Percentiles rank a stretch among this genome's conserved stretches.
Evolutionary conservation across 2,329 filamentous ascomycete species (phyloP).

Genomic region (Fusarium metavorans): DNA sequence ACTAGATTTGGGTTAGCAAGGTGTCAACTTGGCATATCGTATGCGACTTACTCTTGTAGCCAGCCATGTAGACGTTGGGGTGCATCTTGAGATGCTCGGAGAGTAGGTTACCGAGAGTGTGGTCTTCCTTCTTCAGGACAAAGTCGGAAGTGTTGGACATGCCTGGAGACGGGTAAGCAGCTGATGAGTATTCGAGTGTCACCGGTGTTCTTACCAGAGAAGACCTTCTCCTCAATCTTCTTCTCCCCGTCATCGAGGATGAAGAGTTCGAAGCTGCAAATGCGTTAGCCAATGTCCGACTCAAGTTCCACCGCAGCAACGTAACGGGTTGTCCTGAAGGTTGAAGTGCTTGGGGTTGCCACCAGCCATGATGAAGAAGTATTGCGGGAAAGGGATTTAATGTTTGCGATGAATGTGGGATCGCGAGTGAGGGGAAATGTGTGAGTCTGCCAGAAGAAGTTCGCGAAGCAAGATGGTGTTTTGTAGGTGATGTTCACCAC

Average conservation of each 20-base stretch:
- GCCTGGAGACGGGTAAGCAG: constrained; percentile 57
- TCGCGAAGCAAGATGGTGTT: neutral
- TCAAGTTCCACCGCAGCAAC: constrained; percentile 29
- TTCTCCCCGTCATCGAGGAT: constrained; percentile 88
- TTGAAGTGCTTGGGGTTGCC: constrained; percentile 57
- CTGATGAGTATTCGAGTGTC: neutral
- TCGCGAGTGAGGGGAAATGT: neutral
- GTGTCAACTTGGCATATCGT: no score
- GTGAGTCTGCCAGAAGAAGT: neutral
- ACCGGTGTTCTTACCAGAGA: constrained; percentile 78
- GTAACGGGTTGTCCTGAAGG: constrained; percentile 51
- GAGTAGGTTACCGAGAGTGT: constrained; percentile 93
- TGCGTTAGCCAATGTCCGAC: constrained; percentile 36
- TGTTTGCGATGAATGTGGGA: neutral
- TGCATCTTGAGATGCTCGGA: constrained; percentile 87
- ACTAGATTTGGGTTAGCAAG: constrained; percentile 51
- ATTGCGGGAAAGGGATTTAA: neutral
- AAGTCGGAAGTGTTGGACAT: constrained; percentile 97
- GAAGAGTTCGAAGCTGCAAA: constrained; percentile 88
- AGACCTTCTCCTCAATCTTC: constrained; percentile 89
- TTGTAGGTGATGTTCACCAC: neutral
- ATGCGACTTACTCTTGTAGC: constrained; percentile 80
- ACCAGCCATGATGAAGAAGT: constrained; percentile 46
- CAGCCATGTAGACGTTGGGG: constrained; percentile 87
- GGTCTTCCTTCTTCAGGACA: constrained; percentile 95